A percentile compares a stretch with the other conserved stretches of the same genome.
Evolutionary conservation across 495 filamentous ascomycete species (phyloP).

Genomic region (Tuber melanosporum): DNA sequence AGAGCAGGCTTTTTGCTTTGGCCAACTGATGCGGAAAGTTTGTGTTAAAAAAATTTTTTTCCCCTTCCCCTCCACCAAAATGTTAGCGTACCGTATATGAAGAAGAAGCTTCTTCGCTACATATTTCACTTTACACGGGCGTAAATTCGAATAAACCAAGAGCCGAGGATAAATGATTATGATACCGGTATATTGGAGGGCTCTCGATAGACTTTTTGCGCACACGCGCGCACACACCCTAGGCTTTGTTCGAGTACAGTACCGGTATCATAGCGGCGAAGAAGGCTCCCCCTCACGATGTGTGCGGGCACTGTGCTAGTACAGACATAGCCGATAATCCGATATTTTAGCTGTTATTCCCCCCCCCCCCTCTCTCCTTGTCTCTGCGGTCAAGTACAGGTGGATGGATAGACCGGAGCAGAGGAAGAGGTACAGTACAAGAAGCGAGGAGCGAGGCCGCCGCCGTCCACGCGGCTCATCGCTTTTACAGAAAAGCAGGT

Average conservation of each 20-base stretch:
- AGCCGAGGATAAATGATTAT: not conserved
- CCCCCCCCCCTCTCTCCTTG: not conserved
- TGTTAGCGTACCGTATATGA: not conserved
- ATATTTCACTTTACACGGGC: not conserved
- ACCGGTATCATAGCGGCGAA: not conserved
- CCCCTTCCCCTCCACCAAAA: not conserved
- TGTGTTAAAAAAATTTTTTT: not conserved
- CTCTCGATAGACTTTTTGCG: too few species aligned
- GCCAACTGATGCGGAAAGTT: not conserved
- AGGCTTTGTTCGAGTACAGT: too few species aligned
- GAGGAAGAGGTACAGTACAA: not conserved
- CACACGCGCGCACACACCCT: too few species aligned
- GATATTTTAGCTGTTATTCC: not conserved
- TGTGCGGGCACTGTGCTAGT: not conserved
- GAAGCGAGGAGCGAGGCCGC: not conserved
- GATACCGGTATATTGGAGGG: too few species aligned
- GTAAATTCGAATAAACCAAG: not conserved
- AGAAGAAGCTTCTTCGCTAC: not conserved
- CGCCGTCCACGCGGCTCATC: not conserved
- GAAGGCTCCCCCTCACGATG: not conserved
- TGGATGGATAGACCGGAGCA: not conserved
- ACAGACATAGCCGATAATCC: not conserved
- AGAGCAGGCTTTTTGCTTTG: not conserved
- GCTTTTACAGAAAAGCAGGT: not conserved
- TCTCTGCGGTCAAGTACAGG: not conserved